Conservation (phyloP, 2,329 filamentous ascomycete genomes). For the Alternaria sp. region DNA sequence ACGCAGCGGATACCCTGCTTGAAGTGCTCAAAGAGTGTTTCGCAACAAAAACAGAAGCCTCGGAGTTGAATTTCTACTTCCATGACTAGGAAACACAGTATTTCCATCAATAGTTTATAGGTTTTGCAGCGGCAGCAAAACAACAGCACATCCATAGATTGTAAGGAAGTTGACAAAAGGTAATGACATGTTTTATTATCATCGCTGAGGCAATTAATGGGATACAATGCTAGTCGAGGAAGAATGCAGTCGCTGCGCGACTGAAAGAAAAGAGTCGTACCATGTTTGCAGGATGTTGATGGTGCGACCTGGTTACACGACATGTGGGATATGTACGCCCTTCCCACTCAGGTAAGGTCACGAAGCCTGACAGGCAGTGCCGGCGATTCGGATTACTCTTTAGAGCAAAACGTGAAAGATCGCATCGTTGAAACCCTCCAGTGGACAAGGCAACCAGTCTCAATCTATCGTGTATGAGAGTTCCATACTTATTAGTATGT, state of each 20-base stretch:
- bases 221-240: background rate
- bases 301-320: background rate
- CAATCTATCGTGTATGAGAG: background rate
- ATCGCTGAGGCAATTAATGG: background rate
- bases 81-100: no score
- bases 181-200: background rate
- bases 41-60: accelerated
- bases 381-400: background rate
- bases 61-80: no score
- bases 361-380: background rate
- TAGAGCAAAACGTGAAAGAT: background rate
- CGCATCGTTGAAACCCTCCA: no score
- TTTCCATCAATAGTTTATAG: no score
- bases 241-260: background rate
- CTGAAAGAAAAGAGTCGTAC: background rate
- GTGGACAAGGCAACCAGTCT: background rate
- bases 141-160: background rate
- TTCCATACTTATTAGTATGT: background rate
- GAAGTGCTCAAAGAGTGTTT: no score
- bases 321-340: background rate
- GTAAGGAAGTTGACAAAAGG: no score
- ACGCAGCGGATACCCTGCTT: no score
- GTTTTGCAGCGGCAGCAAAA: background rate
- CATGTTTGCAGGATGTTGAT: background rate
- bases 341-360: background rate